Percentiles rank a stretch among this genome's conserved stretches.
These are phyloP conservation scores for Zygotorulaspora mrakii DNA, from an alignment of 1,139 yeast genomes.

Conservation along the genomic window DNA sequence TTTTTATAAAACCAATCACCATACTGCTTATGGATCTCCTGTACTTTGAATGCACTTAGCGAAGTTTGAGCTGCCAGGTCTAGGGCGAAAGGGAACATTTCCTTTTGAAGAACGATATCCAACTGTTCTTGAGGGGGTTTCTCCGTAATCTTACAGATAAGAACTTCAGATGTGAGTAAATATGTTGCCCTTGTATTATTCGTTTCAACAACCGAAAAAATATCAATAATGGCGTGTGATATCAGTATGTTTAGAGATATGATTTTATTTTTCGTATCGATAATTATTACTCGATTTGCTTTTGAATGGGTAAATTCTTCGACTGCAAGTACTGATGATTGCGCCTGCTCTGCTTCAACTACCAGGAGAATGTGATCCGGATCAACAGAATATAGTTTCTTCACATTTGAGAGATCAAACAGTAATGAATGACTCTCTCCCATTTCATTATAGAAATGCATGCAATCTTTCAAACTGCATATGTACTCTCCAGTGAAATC, in stretches of 20 bases:
- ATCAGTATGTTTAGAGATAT: slow-evolving; percentile 68
- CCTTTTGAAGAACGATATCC: slow-evolving; percentile 65
- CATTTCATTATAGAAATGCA: slow-evolving; percentile 40
- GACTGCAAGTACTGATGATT: slow-evolving; percentile 30
- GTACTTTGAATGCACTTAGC: slow-evolving; percentile 34
- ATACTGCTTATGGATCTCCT: slow-evolving; percentile 58
- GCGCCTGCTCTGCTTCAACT: slow-evolving; percentile 30
- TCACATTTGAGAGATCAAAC: slow-evolving; percentile 54
- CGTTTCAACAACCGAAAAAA: slow-evolving; percentile 44
- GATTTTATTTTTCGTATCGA: slow-evolving; percentile 67
- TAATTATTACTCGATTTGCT: slow-evolving; percentile 48
- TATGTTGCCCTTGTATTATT: slow-evolving; percentile 49
- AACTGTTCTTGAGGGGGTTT: slow-evolving; percentile 63
- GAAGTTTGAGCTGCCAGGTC: slow-evolving; percentile 54
- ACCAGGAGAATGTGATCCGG: slow-evolving; percentile 45
- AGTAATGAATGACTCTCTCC: slow-evolving; percentile 57
- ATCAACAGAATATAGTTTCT: slow-evolving; percentile 42
- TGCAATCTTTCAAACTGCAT: slow-evolving; percentile 33
- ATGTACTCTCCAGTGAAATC: slow-evolving; percentile 29
- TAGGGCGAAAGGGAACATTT: slow-evolving; percentile 70
- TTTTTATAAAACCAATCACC: slow-evolving; percentile 70
- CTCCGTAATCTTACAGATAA: slow-evolving; percentile 64
- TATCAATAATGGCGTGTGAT: slow-evolving; percentile 56
- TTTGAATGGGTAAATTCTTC: slow-evolving; percentile 39
- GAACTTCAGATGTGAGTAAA: slow-evolving; percentile 70